phyloP scores from a whole-genome alignment of 2,329 filamentous ascomycete genomes.

The Microsporum ferrugineum region DNA sequence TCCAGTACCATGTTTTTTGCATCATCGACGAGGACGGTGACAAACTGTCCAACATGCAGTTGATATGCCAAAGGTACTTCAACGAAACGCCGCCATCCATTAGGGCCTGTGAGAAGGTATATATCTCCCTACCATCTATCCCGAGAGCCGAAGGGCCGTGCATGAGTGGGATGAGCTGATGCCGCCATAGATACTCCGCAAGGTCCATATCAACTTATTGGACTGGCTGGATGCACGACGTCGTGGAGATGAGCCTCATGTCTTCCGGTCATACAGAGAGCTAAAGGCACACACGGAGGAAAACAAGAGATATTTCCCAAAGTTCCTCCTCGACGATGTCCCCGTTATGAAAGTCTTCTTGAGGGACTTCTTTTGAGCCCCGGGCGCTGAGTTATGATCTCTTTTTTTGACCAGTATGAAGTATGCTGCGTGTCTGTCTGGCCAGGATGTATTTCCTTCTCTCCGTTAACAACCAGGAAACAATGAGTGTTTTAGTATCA shows the following conservation, averaged over 20 bases:
- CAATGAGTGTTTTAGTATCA: too few species aligned
- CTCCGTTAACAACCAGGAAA: too few species aligned
- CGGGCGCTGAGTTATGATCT: not conserved
- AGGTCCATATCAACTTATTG: slow-evolving; percentile 2
- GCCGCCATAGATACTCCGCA: not conserved
- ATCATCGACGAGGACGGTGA: not conserved
- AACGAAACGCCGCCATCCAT: not conserved
- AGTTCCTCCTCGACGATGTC: not conserved
- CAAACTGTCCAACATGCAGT: not conserved
- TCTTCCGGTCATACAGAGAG: not conserved
- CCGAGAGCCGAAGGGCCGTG: not conserved
- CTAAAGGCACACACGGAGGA: not conserved
- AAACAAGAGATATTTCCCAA: slow-evolving; percentile 4
- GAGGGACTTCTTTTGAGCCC: not conserved
- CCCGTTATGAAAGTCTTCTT: slow-evolving; percentile 7
- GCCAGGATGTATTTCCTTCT: too few species aligned
- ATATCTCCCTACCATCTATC: not conserved
- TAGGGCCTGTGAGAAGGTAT: slow-evolving; percentile 2
- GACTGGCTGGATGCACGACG: slow-evolving; percentile 7
- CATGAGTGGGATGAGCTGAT: not conserved
- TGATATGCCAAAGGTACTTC: not conserved
- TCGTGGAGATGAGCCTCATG: not conserved
- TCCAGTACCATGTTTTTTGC: not conserved
- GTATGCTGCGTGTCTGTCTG: too few species aligned
- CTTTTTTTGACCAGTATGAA: not conserved